Evolutionary conservation across 2,329 filamentous ascomycete genomes (phyloP).

Genomic region (Diaporthe longicolla): DNA sequence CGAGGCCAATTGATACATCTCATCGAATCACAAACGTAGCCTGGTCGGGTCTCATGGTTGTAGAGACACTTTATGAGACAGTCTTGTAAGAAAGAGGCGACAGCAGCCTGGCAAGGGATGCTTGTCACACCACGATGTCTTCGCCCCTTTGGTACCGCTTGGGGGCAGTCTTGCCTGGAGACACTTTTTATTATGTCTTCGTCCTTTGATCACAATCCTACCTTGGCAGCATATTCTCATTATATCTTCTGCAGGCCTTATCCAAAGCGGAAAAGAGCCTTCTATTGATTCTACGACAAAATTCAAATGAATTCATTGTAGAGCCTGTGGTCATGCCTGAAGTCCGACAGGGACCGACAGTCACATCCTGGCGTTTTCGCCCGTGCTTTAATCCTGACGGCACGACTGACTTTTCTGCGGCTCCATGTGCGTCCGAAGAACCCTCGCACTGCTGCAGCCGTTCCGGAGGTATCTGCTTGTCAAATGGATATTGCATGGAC

Average conservation of each 20-base stretch:
- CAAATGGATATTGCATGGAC: constrained; percentile 33
- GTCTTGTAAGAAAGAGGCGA: constrained; percentile 8
- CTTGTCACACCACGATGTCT: neutral
- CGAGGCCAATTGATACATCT: neutral
- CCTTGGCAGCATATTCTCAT: neutral
- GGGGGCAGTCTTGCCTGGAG: neutral
- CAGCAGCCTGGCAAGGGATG: neutral
- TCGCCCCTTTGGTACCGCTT: neutral
- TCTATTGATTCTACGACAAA: neutral
- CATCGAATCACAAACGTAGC: neutral
- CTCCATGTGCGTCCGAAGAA: constrained; percentile 22
- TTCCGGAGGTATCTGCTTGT: constrained; percentile 20
- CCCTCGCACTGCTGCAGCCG: constrained; percentile 25
- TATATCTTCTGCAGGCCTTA: too few species aligned
- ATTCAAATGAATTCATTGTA: neutral
- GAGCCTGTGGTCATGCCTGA: neutral
- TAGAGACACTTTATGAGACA: constrained; percentile 20
- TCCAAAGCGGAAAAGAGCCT: neutral
- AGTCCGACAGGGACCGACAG: neutral
- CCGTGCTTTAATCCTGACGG: constrained; percentile 20
- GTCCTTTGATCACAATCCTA: neutral
- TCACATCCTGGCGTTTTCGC: neutral
- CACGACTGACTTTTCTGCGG: neutral
- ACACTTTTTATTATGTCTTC: neutral
- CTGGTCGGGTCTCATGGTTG: neutral